Percentiles rank a stretch among this genome's conserved stretches.
phyloP scores from a whole-genome alignment of 805 yeast species.

The Blastobotrys robertii region DNA sequence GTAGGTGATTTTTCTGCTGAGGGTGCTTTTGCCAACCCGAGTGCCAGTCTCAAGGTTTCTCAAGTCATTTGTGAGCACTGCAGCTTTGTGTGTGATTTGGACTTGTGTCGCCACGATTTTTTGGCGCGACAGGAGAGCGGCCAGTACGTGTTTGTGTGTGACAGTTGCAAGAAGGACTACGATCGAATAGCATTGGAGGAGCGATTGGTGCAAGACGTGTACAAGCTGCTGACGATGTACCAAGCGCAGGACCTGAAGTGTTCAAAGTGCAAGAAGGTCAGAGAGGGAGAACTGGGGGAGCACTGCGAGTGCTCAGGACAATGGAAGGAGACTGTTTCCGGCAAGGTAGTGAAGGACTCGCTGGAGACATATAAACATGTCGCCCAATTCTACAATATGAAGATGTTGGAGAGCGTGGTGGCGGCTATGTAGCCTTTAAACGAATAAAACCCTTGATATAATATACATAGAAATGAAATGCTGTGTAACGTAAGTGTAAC shows the following conservation, averaged over 20 bases:
- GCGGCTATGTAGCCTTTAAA: no score
- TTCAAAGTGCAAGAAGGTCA: constrained; percentile 58
- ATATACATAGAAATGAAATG: no score
- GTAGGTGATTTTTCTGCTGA: constrained; percentile 76
- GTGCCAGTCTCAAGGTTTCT: constrained; percentile 54
- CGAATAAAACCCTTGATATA: no score
- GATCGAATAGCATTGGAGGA: constrained; percentile 72
- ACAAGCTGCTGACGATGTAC: constrained; percentile 46
- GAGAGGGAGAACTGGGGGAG: constrained; percentile 56
- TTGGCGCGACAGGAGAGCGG: constrained; percentile 17
- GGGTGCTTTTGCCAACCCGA: constrained; percentile 65
- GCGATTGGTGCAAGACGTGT: constrained; percentile 55
- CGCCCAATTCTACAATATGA: constrained; percentile 50
- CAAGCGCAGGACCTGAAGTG: constrained; percentile 78
- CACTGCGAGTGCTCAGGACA: constrained; percentile 84
- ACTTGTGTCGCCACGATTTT: constrained; percentile 64
- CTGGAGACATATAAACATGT: constrained; percentile 47
- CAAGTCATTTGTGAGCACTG: constrained; percentile 76
- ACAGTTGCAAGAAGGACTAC: constrained; percentile 53
- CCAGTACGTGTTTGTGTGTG: constrained; percentile 44
- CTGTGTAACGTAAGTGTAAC: no score
- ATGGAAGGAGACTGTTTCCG: constrained; percentile 54
- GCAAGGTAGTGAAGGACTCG: constrained; percentile 35
- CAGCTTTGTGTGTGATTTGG: constrained; percentile 62
- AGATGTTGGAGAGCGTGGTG: constrained; percentile 37